These are phyloP conservation scores for Chenopodium album DNA, from an alignment of 148 eudicot species.

Conservation along the genomic window DNA sequence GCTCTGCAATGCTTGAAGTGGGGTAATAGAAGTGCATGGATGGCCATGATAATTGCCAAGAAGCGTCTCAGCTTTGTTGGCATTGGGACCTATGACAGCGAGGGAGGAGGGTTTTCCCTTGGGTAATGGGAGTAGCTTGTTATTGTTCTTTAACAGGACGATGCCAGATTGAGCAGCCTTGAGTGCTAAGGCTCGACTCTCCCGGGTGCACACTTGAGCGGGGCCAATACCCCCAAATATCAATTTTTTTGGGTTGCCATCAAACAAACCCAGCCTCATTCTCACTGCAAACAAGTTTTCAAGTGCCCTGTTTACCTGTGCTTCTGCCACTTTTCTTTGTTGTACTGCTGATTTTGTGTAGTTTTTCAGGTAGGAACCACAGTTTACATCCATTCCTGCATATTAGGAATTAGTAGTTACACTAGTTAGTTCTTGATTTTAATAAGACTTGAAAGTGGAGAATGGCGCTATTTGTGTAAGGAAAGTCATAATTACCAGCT, in stretches of 20 bases:
- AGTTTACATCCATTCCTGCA: constrained; percentile 87
- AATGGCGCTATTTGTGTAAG: no score
- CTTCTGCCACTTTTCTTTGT: constrained; percentile 44
- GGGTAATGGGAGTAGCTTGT: constrained; percentile 46
- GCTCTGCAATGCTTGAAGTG: constrained; percentile 48
- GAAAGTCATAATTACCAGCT: constrained; percentile 52
- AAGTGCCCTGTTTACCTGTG: constrained; percentile 76
- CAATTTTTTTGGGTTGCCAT: constrained; percentile 53
- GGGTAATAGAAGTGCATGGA: constrained; percentile 52
- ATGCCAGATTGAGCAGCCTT: constrained; percentile 76
- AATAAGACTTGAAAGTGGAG: background rate
- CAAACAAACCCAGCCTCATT: constrained; percentile 74
- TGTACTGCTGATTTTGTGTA: constrained; percentile 76
- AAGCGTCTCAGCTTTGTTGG: constrained; percentile 42
- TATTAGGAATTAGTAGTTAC: background rate
- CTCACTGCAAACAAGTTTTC: constrained; percentile 66
- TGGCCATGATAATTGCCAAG: constrained; percentile 82
- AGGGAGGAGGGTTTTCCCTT: no score
- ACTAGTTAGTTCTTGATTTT: background rate
- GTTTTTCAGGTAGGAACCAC: constrained; percentile 60
- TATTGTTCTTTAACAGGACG: constrained; percentile 67
- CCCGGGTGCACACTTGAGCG: constrained; percentile 50
- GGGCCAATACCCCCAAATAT: constrained; percentile 51
- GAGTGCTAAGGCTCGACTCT: constrained; percentile 59
- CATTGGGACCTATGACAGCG: constrained; percentile 67